These are phyloP conservation scores for Hymenochaete sp. DNA, from an alignment of 1,284 basidiomycete species.

Conservation along the genomic window DNA sequence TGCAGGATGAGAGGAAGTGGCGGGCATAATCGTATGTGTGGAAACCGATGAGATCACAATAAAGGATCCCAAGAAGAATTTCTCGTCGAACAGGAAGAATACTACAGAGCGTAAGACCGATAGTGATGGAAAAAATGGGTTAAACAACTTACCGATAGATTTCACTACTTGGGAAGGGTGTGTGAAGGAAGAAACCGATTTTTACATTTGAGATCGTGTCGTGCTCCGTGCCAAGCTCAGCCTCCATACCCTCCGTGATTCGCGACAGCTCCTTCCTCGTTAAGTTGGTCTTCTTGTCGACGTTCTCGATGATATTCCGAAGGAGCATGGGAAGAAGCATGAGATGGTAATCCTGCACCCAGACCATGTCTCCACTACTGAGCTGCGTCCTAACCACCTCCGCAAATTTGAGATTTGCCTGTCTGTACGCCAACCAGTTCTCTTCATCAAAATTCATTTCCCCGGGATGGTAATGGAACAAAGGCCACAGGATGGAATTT, in stretches of 20 bases:
- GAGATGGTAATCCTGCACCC: conserved; percentile 97
- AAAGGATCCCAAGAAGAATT: conserved; percentile 90
- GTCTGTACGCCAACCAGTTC: conserved; percentile 96
- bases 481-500: conserved; percentile 98
- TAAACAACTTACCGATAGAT: conserved; percentile 75
- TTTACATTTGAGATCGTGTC: conserved; percentile 57
- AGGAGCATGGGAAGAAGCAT: conserved; percentile 97
- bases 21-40: conserved; percentile 99
- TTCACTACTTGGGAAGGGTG: conserved; percentile 96
- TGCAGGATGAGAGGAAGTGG: conserved; percentile 97
- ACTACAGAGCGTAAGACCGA: conserved; percentile 33
- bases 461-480: conserved; percentile 98
- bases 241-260: conserved; percentile 69
- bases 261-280: conserved; percentile 62
- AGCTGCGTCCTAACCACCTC: conserved; percentile 77
- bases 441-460: conserved; percentile 99
- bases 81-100: conserved; percentile 95
- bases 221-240: conserved; percentile 38
- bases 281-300: conserved; percentile 49
- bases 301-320: conserved; percentile 78
- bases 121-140: conserved; percentile 1
- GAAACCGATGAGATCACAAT: conserved; percentile 96
- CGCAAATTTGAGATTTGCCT: conserved; percentile 94
- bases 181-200: conserved; percentile 98
- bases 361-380: conserved; percentile 86